Evolutionary conservation across 106 monocot species (phyloP), one percentile per base, ranked within the genome.

Genomic region (Dendrobium chrysotoxum): DNA sequence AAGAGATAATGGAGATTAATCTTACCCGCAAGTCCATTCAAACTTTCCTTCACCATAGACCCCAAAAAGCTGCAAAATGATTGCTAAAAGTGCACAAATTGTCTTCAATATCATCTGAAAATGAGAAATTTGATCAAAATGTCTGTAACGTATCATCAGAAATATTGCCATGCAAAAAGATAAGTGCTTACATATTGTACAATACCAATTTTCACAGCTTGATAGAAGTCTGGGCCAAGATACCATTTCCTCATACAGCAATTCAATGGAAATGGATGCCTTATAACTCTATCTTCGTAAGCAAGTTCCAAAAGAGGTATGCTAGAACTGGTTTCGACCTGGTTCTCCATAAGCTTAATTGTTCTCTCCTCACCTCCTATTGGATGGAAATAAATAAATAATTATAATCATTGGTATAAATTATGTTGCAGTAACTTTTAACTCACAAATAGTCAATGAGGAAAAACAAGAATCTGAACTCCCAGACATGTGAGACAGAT

Each of bases 1-100:
- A 70, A 50, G 7, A 61, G n/a, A 23, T 3, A 40, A 40, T 7
- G 12, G 40, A 65, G 5, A 75, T 78, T 31, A 47, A 40, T 74
- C 78, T 41, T 87, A 93, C 99, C 99, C 99, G 73, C 85, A 99
- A 86, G 30, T 93, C 99, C 91, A 95, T 78, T 86, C 86, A 87
- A 99, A 99, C 82, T 95, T 95, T 47, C 99, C 99, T 85, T 99
- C 99, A 42, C 99, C 95, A 85, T 99, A 99, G 65, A 95, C 87
- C 17, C 91, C 99, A 83, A 88, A 87, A 82, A 90, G 86, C 84
- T 99, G 76, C 23, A 99, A 81, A 67, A 95, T 77, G 42, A 99
- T 95, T 54, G 99, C 89, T 45, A 99, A 53, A 2, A 99, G 18
- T 70, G 95, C 99, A 89, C 93, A 95, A 54, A 99, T 86, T 40